Conservation (phyloP, 1,139 yeast genomes). For the Geotrichum macrosporum region DNA sequence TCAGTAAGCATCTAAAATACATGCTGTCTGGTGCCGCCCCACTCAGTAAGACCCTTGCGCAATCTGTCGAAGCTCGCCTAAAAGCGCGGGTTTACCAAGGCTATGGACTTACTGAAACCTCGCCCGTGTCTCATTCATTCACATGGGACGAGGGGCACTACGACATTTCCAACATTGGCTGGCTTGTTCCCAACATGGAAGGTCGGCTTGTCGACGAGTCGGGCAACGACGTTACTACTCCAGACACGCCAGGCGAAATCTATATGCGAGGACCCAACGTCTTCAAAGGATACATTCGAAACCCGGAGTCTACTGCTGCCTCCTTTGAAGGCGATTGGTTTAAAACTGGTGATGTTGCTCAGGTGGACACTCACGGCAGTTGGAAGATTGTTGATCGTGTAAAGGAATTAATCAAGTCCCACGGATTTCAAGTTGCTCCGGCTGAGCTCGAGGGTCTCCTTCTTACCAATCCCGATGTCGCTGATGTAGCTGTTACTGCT, state of each 20-base stretch:
- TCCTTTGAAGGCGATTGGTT: conserved; percentile 72
- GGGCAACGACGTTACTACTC: conserved; percentile 41
- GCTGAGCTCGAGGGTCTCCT: conserved; percentile 69
- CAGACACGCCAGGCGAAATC: conserved; percentile 50
- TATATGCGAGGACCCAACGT: conserved; percentile 68
- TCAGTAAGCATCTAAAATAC: conserved; percentile 24
- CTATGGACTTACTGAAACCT: conserved; percentile 60
- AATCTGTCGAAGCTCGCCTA: conserved; percentile 26
- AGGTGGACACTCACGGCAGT: conserved; percentile 50
- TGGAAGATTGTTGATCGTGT: conserved; percentile 66
- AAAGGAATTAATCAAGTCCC: conserved; percentile 75
- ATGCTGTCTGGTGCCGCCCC: conserved; percentile 39
- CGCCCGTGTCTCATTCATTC: conserved; percentile 34
- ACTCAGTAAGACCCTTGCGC: conserved; percentile 30
- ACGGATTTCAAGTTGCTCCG: conserved; percentile 80
- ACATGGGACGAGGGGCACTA: conserved; percentile 22
- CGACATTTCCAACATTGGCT: conserved; percentile 26
- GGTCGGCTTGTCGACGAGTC: conserved; percentile 29
- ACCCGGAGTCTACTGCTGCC: conserved; percentile 49
- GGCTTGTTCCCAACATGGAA: conserved; percentile 28
- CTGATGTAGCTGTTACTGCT: conserved; percentile 40
- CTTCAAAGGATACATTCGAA: conserved; percentile 57
- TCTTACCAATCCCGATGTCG: conserved; percentile 42
- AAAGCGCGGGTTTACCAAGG: conserved; percentile 47
- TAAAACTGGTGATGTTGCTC: conserved; percentile 72